Conservation (phyloP, 257 asterid genomes). For the Capsicum baccatum region DNA sequence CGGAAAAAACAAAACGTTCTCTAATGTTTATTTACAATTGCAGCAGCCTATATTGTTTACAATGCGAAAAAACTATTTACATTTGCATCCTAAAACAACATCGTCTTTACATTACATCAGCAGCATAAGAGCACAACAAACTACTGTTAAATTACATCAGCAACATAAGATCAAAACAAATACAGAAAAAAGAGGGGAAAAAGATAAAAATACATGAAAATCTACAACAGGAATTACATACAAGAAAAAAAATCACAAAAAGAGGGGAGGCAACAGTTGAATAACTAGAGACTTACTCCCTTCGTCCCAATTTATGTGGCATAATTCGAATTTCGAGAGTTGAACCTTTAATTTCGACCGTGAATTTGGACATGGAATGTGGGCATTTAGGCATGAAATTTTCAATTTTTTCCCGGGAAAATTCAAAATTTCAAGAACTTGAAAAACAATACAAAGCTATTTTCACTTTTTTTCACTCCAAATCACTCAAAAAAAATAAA, state of each 20-base stretch:
- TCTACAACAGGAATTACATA: conserved; percentile 27
- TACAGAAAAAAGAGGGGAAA: conserved; percentile 32
- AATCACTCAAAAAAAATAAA: no score
- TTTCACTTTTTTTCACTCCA: no score
- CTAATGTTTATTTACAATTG: conserved; percentile 2
- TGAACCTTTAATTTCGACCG: no score
- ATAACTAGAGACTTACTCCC: neutral
- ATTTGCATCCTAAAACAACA: neutral
- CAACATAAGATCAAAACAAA: conserved; percentile 31
- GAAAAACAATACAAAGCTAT: no score
- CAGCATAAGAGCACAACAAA: conserved; percentile 30
- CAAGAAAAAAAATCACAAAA: neutral
- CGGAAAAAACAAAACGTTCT: neutral
- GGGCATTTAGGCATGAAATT: no score
- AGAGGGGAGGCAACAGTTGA: conserved; percentile 8
- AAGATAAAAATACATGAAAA: conserved; percentile 28
- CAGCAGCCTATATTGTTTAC: neutral
- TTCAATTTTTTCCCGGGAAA: no score
- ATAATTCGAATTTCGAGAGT: no score
- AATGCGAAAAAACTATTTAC: neutral
- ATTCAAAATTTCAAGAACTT: no score
- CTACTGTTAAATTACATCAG: conserved; percentile 14
- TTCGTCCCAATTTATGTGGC: no score
- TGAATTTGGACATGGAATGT: no score
- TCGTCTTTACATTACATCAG: neutral